A percentile compares a stretch with the other conserved stretches of the same genome.
phyloP scores from a whole-genome alignment of 768 basidiomycete genomes.

The Clitopilus passeckerianus region DNA sequence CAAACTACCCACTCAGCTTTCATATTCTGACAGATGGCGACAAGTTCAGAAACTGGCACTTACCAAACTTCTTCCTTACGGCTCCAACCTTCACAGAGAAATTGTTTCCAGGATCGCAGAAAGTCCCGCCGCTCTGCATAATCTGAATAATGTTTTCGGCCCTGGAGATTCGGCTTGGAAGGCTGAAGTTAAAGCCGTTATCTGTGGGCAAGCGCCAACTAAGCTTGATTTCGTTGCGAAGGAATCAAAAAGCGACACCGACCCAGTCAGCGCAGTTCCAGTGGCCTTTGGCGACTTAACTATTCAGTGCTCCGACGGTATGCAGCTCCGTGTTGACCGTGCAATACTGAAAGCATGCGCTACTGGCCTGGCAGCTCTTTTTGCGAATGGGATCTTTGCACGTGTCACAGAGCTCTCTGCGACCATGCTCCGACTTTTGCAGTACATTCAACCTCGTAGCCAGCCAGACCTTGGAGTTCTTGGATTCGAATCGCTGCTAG shows the following conservation, averaged over 20 bases:
- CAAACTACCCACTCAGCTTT: background rate
- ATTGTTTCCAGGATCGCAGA: background rate
- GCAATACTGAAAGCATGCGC: background rate
- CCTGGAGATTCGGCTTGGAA: too few relatives aligned
- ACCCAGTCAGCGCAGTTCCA: too few relatives aligned
- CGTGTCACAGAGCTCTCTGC: conserved; percentile 15
- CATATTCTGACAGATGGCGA: background rate
- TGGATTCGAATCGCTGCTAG: conserved; percentile 12
- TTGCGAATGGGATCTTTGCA: background rate
- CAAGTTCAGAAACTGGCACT: background rate
- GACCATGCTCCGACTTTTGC: conserved; percentile 21
- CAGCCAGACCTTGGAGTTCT: conserved; percentile 15
- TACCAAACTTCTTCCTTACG: background rate
- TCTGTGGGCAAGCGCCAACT: too few relatives aligned
- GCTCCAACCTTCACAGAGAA: background rate
- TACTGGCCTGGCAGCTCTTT: background rate
- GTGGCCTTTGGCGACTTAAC: background rate
- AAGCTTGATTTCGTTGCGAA: too few relatives aligned
- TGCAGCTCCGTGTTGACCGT: background rate
- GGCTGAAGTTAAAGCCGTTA: too few relatives aligned
- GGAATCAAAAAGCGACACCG: too few relatives aligned
- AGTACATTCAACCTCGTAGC: conserved; percentile 19
- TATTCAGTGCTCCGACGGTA: background rate
- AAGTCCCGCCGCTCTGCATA: background rate
- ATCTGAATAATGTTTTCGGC: too few relatives aligned